phyloP scores from a whole-genome alignment of 345 rosid genomes.

The Euphorbia lathyris region DNA sequence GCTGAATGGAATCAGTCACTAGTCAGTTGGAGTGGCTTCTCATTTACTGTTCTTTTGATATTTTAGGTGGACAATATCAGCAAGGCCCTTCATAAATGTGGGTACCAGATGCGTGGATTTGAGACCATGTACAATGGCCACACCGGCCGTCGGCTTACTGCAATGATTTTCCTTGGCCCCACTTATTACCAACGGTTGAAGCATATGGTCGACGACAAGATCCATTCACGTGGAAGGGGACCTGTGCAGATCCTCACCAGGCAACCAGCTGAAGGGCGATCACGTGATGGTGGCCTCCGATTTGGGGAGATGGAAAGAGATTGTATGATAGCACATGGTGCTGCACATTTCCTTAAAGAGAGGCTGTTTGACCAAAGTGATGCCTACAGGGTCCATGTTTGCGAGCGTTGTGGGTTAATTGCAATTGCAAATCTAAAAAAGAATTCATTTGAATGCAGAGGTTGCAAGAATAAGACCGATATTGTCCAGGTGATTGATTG shows the following conservation, averaged over 20 bases:
- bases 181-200: conserved; percentile 94
- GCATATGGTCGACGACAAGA: conserved; percentile 99
- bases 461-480: conserved; percentile 95
- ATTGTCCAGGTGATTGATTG: conserved; percentile 86
- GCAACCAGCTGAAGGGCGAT: conserved; percentile 99
- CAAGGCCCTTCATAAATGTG: conserved; percentile 96
- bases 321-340: conserved; percentile 98
- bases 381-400: conserved; percentile 92
- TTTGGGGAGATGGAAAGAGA: conserved; percentile 99
- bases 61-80: conserved; percentile 93
- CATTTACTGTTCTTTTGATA: neutral
- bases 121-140: conserved; percentile 99
- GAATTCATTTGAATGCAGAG: conserved; percentile 89
- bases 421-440: conserved; percentile 94
- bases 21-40: neutral
- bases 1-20: neutral
- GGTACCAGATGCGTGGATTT: conserved; percentile 96
- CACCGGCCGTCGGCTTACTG: conserved; percentile 80
- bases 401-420: conserved; percentile 85
- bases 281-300: conserved; percentile 96
- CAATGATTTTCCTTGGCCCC: conserved; percentile 96
- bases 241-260: conserved; percentile 93
- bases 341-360: conserved; percentile 88
- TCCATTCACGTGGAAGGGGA: conserved; percentile 96
- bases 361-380: conserved; percentile 96